Base-by-base conservation (phyloP, 352 stramenopile species). In the Phytopythium delawarense region DNA sequence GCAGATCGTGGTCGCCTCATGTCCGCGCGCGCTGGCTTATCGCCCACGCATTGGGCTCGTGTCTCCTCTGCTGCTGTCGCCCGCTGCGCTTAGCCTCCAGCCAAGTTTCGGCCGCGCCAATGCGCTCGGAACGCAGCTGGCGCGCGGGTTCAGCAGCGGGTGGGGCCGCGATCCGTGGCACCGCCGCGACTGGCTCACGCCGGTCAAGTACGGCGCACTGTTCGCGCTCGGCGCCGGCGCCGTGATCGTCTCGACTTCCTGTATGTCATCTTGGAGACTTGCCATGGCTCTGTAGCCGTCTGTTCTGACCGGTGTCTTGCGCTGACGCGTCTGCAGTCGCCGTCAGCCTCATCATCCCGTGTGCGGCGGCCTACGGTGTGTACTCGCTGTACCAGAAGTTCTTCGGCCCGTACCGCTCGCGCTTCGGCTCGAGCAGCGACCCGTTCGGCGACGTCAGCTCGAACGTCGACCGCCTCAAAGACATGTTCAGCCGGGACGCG, bases 361-460 rank as follows among this genome's bases (percentile, higher is more conserved):
- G 79, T 2, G 81, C 83, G 15, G 81, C 81, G 8, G 83, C 79
- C 4, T 91, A 88, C 40, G 83, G 83, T 8, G n/a, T 91, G 52
- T 92, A 92, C 65, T 65, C 81, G 15, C 63, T 92, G 25, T 92
- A 92, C 67, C 79, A 81, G 39, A 69, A 71, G 23, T 75, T 92
- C 49, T 72, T 89, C 20, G 64, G 74, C 0, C 80, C 71, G 12
- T 88, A 81, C 56, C 66, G 75, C 35, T 79, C 75, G 18, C 59
- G 64, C 23, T 65, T 66, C n/a, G 30, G 70, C 32, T 71, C 63
- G 3, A 56, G 61, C 7, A 58, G 37, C 21, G 63, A 78, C 16
- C 71, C 78, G n/a, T 88, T 92, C 32, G 57, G 66, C 16, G 62
- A 66, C 1, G 58, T 86, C 9, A 77, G 65, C 57, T 67, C 75